Percentiles rank a stretch among this genome's conserved stretches.
These are phyloP conservation scores for Eucalyptus tenuipes DNA, from an alignment of 345 rosid genomes.

Conservation along the genomic window DNA sequence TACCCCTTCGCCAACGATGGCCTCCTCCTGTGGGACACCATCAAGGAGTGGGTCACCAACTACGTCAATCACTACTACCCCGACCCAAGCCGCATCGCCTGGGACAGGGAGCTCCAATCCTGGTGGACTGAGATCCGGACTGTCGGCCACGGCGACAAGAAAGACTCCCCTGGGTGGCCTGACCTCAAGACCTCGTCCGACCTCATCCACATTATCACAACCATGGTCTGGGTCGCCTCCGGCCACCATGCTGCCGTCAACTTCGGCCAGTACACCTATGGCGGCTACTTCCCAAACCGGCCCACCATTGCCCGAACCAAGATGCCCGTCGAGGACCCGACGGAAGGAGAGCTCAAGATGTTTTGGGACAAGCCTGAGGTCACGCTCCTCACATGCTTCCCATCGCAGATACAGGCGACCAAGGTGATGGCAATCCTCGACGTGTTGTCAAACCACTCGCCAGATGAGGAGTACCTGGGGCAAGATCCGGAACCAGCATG, in stretches of 20 bases:
- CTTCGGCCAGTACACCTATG: conserved; percentile 21
- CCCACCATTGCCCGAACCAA: conserved; percentile 11
- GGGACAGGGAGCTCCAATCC: conserved; percentile 20
- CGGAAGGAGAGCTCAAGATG: conserved; percentile 10
- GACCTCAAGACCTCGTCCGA: conserved; percentile 9
- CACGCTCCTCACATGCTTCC: conserved; percentile 17
- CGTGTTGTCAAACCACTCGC: conserved; percentile 27
- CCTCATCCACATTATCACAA: conserved; percentile 18
- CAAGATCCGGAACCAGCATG: conserved; percentile 12
- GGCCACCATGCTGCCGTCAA: conserved; percentile 41
- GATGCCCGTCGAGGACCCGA: conserved; percentile 33
- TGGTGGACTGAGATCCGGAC: conserved; percentile 25
- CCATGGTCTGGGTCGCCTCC: conserved; percentile 25
- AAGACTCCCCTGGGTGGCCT: conserved; percentile 47
- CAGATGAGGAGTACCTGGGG: conserved; percentile 44
- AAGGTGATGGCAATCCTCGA: conserved; percentile 23
- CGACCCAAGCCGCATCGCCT: not conserved
- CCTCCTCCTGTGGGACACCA: conserved; percentile 10
- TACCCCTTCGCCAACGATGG: conserved; percentile 21
- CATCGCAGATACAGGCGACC: conserved; percentile 33
- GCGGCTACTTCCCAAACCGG: conserved; percentile 26
- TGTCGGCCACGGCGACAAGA: conserved; percentile 37
- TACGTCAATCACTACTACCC: conserved; percentile 12
- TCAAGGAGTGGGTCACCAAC: conserved; percentile 10
- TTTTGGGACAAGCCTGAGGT: conserved; percentile 27